Evolutionary conservation across 345 rosid genomes (phyloP).

Genomic region (Populus nigra): DNA sequence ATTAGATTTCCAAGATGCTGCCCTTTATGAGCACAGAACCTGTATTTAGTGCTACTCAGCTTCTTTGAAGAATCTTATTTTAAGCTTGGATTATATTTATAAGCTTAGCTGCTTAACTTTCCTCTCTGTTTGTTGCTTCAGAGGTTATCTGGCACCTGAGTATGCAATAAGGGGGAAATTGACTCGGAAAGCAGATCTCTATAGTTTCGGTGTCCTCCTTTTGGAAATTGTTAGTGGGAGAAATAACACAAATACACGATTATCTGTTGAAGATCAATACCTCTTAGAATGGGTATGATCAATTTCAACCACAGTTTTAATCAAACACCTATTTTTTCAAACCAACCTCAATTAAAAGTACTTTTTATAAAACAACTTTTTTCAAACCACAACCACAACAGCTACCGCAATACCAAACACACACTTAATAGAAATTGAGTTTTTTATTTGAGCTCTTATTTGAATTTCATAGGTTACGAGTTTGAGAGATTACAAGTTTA

Average conservation of each 20-base stretch:
- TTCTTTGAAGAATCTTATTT: neutral
- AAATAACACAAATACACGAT: constrained; percentile 68
- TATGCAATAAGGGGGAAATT: constrained; percentile 90
- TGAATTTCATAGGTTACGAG: rapidly evolving
- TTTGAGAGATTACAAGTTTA: no score
- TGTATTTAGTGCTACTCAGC: neutral
- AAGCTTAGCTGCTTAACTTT: neutral
- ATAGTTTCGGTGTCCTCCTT: constrained; percentile 88
- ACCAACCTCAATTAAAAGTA: no score
- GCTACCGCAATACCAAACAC: no score
- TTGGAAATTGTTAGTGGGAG: constrained; percentile 88
- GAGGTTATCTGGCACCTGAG: constrained; percentile 98
- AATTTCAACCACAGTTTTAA: no score
- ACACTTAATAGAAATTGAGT: no score
- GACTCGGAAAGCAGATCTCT: constrained; percentile 89
- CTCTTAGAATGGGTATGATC: constrained; percentile 79
- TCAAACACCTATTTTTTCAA: no score
- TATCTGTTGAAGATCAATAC: constrained; percentile 74
- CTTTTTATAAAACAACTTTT: no score
- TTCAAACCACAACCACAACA: no score
- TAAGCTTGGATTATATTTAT: neutral
- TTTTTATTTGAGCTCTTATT: rapidly evolving
- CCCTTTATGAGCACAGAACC: neutral
- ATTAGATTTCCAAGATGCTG: neutral
- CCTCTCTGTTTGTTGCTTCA: constrained; percentile 26